A percentile compares a stretch with the other conserved stretches of the same genome.
phyloP scores from a whole-genome alignment of 2,329 filamentous ascomycete species.

The Aspergillus latus region DNA sequence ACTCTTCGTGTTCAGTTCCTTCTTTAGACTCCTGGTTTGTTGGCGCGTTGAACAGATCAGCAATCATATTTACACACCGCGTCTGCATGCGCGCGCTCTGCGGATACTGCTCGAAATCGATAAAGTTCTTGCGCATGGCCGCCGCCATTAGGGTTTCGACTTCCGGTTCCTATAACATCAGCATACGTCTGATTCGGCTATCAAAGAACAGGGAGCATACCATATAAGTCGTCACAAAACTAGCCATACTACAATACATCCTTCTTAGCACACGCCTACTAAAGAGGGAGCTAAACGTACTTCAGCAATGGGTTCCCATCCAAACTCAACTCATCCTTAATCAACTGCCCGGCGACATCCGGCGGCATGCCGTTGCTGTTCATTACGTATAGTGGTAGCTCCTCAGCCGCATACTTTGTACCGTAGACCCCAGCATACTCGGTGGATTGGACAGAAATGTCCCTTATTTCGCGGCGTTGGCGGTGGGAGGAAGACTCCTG shows the following conservation, averaged over 20 bases:
- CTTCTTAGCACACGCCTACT: background rate
- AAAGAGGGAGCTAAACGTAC: conserved; percentile 29
- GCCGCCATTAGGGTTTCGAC: conserved; percentile 95
- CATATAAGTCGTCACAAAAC: conserved; percentile 97
- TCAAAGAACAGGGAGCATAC: conserved; percentile 45
- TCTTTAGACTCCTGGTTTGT: conserved; percentile 54
- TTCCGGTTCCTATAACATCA: conserved; percentile 70
- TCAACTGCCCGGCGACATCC: conserved; percentile 93
- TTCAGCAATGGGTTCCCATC: conserved; percentile 85
- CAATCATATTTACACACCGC: conserved; percentile 89
- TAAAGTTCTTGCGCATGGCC: conserved; percentile 91
- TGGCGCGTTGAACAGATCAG: conserved; percentile 81
- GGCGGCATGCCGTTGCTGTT: conserved; percentile 86
- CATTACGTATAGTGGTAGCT: conserved; percentile 82
- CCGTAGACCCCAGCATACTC: conserved; percentile 65
- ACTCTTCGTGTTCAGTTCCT: too few species aligned
- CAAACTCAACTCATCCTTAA: conserved; percentile 88
- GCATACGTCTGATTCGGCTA: background rate
- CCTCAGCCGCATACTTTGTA: conserved; percentile 75
- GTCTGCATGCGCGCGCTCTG: conserved; percentile 84
- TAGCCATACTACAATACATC: conserved; percentile 65
- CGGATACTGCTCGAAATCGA: conserved; percentile 83
- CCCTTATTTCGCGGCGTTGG: too few species aligned
- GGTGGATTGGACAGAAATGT: too few species aligned
- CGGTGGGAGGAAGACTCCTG: too few species aligned